These are phyloP conservation scores for Chenopodium suecicum DNA, from an alignment of 148 eudicot genomes.

Conservation along the genomic window DNA sequence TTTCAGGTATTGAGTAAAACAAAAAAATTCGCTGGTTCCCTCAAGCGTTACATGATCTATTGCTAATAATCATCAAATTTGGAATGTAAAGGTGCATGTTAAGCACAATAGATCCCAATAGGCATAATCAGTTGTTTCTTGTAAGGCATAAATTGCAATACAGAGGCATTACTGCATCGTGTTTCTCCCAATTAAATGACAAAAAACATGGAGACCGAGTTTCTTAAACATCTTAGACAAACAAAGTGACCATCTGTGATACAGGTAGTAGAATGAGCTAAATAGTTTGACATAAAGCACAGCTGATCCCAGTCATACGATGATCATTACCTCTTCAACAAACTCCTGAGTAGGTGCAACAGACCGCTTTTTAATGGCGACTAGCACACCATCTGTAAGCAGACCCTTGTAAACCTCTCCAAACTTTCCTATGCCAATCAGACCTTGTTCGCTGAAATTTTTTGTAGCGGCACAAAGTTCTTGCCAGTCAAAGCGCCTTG, in stretches of 20 bases:
- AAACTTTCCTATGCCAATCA: slow-evolving; percentile 94
- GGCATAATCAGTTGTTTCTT: not conserved
- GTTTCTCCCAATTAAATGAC: not conserved
- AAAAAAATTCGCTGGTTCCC: not conserved
- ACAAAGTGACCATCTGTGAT: not conserved
- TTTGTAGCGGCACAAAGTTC: slow-evolving; percentile 74
- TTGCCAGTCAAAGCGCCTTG: slow-evolving; percentile 67
- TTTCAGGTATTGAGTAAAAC: not conserved
- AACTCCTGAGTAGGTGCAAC: slow-evolving; percentile 75
- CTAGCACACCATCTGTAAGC: slow-evolving; percentile 88
- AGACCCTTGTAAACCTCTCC: slow-evolving; percentile 93
- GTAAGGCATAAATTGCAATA: not conserved
- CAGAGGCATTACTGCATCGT: not conserved
- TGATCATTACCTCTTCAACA: slow-evolving; percentile 71
- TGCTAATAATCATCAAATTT: not conserved
- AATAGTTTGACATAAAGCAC: not conserved
- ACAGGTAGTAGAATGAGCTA: not conserved
- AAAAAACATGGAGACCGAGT: not conserved
- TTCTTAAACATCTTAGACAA: not conserved
- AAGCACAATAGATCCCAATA: not conserved
- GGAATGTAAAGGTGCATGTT: not conserved
- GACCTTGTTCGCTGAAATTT: slow-evolving; percentile 63
- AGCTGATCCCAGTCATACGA: not conserved
- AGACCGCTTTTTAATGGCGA: slow-evolving; percentile 78
- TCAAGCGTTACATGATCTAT: not conserved